phyloP scores from a whole-genome alignment of 2,329 filamentous ascomycete species.

The Celoporthe dispersa region DNA sequence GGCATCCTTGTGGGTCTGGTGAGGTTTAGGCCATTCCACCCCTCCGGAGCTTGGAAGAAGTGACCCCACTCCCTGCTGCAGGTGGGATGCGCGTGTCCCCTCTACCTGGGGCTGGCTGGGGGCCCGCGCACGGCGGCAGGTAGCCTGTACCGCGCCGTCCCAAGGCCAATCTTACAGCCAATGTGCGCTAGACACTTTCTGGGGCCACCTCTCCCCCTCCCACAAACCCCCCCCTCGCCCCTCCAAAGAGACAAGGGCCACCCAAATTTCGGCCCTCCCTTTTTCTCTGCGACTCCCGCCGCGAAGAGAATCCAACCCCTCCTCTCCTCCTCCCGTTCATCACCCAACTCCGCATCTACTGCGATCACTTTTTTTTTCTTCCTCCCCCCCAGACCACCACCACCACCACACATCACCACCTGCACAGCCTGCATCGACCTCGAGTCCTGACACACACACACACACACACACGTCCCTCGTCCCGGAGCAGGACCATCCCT shows the following conservation, averaged over 20 bases:
- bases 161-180: slow-evolving; percentile 12
- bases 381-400: slow-evolving; percentile 21
- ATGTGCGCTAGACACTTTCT: slow-evolving; percentile 11
- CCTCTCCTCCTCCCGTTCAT: slow-evolving; percentile 35
- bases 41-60: slow-evolving; percentile 15
- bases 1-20: slow-evolving; percentile 10
- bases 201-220: slow-evolving; percentile 12
- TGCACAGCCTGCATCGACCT: slow-evolving; percentile 1
- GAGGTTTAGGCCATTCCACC: slow-evolving; percentile 9
- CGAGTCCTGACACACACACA: not conserved
- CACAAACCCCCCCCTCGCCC: slow-evolving; percentile 30
- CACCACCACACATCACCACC: not conserved
- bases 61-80: slow-evolving; percentile 25
- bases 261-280: slow-evolving; percentile 32
- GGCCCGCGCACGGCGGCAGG: not conserved
- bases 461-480: slow-evolving; percentile 29
- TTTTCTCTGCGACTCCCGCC: slow-evolving; percentile 36
- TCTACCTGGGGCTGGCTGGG: not conserved
- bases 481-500: slow-evolving; percentile 36
- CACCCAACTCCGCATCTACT: slow-evolving; percentile 35
- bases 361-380: slow-evolving; percentile 4
- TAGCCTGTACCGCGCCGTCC: slow-evolving; percentile 6
- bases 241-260: slow-evolving; percentile 32
- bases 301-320: slow-evolving; percentile 36
- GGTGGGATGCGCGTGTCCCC: slow-evolving; percentile 23